These are phyloP conservation scores for Castanea crenata DNA, from an alignment of 306 rosid species.

Conservation along the genomic window DNA sequence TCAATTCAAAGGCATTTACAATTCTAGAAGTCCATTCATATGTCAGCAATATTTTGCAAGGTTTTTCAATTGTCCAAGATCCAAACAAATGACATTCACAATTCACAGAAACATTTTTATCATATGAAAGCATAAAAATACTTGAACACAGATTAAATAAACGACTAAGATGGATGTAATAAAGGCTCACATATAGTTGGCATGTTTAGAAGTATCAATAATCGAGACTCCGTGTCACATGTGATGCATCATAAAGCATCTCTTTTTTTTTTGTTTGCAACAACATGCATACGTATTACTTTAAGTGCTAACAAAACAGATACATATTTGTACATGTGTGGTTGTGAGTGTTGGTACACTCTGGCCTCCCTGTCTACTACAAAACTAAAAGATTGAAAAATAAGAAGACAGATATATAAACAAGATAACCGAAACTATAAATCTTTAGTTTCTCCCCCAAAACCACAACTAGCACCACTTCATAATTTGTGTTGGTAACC, in stretches of 20 bases:
- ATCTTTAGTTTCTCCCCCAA: not conserved
- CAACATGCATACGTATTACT: not conserved
- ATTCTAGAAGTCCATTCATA: not conserved
- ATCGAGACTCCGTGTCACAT: not conserved
- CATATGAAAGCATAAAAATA: not conserved
- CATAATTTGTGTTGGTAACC: not conserved
- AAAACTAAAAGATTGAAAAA: not conserved
- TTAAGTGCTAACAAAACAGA: not conserved
- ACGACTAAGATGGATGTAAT: not conserved
- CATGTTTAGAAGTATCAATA: not conserved
- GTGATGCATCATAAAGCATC: not conserved
- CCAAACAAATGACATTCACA: not conserved
- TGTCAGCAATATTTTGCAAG: not conserved
- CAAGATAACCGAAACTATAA: not conserved
- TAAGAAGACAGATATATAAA: not conserved
- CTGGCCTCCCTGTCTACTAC: not conserved
- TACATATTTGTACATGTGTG: not conserved
- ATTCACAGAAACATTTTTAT: not conserved
- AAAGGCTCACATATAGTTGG: not conserved
- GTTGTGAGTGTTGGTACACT: not conserved
- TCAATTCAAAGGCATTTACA: not conserved
- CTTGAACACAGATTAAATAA: not conserved
- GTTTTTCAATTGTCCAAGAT: not conserved
- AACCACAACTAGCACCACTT: not conserved
- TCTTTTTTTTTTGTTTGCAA: not conserved